Evolutionary conservation across 257 asterid genomes (phyloP).

Genomic region (Catharanthus roseus): DNA sequence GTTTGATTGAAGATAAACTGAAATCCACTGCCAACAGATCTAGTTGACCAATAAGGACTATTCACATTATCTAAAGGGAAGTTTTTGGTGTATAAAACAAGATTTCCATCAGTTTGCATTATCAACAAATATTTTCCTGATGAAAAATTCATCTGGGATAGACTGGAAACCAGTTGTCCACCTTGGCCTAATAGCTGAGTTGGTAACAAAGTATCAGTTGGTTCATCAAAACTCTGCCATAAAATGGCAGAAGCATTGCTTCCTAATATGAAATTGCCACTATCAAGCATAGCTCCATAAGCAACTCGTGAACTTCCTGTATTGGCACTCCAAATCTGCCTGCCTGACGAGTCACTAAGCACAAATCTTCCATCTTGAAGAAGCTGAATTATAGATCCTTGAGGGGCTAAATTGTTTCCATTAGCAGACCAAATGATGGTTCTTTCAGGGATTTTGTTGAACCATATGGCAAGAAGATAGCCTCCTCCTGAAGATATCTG

Average conservation of each 20-base stretch:
- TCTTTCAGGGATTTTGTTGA: conserved; percentile 16
- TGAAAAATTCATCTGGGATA: conserved; percentile 5
- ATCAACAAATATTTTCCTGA: neutral
- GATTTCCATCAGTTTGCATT: conserved; percentile 11
- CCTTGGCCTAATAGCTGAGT: neutral
- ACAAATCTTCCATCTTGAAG: conserved; percentile 7
- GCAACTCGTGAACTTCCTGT: conserved; percentile 6
- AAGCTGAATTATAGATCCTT: conserved; percentile 11
- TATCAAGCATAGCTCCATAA: conserved; percentile 14
- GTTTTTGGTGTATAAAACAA: conserved; percentile 4
- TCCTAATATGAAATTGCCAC: conserved; percentile 11
- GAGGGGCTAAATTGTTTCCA: neutral
- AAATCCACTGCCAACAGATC: neutral
- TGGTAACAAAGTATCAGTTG: conserved; percentile 15
- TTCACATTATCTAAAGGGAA: neutral
- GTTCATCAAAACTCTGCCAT: conserved; percentile 16
- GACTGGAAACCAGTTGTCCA: neutral
- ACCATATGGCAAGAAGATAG: conserved; percentile 12
- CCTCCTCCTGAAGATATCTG: neutral
- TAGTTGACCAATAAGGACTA: conserved; percentile 12
- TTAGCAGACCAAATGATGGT: conserved; percentile 23
- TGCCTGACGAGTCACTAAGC: conserved; percentile 3
- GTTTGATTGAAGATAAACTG: conserved; percentile 3
- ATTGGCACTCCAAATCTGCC: conserved; percentile 8
- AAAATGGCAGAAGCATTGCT: neutral